Evolutionary conservation across 768 basidiomycete species (phyloP).

Genomic region (Hysterangium stoloniferum): DNA sequence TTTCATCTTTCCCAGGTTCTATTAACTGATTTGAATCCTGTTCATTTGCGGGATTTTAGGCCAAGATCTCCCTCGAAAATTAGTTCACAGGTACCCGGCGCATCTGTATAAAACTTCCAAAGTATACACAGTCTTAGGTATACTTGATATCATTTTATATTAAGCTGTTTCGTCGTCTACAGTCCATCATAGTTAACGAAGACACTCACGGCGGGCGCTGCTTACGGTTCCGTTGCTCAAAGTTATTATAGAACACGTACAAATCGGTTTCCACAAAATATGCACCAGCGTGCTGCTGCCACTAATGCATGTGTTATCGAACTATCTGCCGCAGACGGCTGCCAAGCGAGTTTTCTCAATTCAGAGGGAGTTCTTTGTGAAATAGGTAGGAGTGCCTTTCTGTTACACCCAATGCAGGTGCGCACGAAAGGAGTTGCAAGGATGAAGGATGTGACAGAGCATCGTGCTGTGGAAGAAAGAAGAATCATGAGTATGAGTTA

Average conservation of each 20-base stretch:
- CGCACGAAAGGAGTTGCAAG: constrained; percentile 70
- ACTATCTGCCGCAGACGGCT: constrained; percentile 42
- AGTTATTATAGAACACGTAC: constrained; percentile 14
- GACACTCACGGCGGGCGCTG: too few species aligned
- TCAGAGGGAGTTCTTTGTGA: constrained; percentile 26
- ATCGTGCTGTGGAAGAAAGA: constrained; percentile 49
- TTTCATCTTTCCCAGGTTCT: too few species aligned
- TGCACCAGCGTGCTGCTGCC: constrained; percentile 14
- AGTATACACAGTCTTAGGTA: too few species aligned
- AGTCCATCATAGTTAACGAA: too few species aligned
- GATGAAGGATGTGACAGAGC: constrained; percentile 75
- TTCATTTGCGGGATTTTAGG: too few species aligned
- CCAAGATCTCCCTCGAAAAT: neutral
- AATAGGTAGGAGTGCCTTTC: constrained; percentile 70
- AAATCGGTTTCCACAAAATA: constrained; percentile 16
- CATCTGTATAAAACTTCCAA: neutral
- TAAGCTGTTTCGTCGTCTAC: too few species aligned
- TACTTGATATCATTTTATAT: too few species aligned
- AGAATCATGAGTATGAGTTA: too few species aligned
- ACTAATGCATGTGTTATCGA: constrained; percentile 45
- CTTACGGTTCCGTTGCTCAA: neutral
- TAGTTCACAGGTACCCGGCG: neutral
- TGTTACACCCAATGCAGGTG: constrained; percentile 73
- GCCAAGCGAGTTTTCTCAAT: constrained; percentile 30
- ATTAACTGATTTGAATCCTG: too few species aligned